These are phyloP conservation scores for Coniophora puteana DNA, from an alignment of 1,284 basidiomycete species.

Conservation along the genomic window DNA sequence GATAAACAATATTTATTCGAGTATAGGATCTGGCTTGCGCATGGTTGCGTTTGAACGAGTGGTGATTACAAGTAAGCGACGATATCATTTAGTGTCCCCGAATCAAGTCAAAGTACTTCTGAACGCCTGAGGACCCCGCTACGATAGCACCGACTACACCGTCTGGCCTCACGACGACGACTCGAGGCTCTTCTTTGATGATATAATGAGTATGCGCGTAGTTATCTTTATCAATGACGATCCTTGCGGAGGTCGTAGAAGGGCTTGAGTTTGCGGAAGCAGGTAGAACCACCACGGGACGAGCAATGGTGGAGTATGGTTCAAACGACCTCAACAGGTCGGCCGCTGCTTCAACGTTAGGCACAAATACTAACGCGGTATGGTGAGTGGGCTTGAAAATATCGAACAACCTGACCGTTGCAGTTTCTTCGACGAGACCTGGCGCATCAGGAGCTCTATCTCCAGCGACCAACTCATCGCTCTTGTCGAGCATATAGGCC, in stretches of 20 bases:
- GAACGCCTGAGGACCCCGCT: not conserved
- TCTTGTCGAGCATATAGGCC: conserved; percentile 3
- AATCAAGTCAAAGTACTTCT: too few species aligned
- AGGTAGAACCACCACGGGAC: not conserved
- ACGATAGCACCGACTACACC: too few species aligned
- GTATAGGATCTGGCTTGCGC: too few species aligned
- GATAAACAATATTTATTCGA: too few species aligned
- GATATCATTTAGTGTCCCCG: too few species aligned
- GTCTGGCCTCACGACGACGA: conserved; percentile 1
- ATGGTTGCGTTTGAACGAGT: too few species aligned
- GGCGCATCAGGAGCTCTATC: conserved; percentile 9
- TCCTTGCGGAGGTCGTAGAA: not conserved
- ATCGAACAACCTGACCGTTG: not conserved
- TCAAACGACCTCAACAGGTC: not conserved
- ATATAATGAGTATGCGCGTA: not conserved
- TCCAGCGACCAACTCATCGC: conserved; percentile 3
- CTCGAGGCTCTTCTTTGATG: not conserved
- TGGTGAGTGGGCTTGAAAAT: not conserved
- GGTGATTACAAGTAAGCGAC: too few species aligned
- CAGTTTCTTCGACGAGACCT: not conserved
- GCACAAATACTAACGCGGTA: not conserved
- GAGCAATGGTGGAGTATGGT: not conserved
- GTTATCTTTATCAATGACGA: not conserved
- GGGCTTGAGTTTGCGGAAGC: too few species aligned
- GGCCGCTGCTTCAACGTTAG: too few species aligned